Base-by-base conservation (phyloP, 2,329 filamentous ascomycete species). In the Pseudodiploospora longispora region DNA sequence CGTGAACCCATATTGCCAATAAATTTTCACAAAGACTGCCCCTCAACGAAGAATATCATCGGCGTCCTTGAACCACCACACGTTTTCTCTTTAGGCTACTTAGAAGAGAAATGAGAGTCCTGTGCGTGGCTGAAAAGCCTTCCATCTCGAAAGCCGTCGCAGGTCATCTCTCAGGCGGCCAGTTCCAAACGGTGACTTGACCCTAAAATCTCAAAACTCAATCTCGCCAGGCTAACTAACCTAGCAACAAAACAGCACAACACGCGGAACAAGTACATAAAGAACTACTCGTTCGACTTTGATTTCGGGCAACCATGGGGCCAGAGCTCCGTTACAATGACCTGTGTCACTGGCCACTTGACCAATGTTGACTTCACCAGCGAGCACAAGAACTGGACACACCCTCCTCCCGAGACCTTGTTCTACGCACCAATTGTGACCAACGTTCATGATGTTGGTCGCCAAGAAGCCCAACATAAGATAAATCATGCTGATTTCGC, bases 81-180 rank as follows among this genome's bases (percentile, higher is more conserved):
- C 19, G 19, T 3, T 19, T 19, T 19, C 19, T 19, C 19, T 19
- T 19, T 19, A 19, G 19, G 19, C 19, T 19, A 19, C 19, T 19
- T 19, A 19, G 19, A 19, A 19, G 19, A 19, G 19, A 19, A n/a
- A 78, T 78, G 66, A 75, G 62, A 55, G 68, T 78, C 34, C 61
- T 78, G 9, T 78, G 74, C 51, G 74, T 78, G 55, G 74, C 75
- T 36, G 75, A 78, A 54, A 78, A 98, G 74, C 89, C 89, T 32
- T 95, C 91, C 36, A 96, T 98, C 50, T 88, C 93, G 46, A 96
- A 93, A 66, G 89, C 91, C 33, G 91, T 98, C 40, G 87, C 93
- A 34, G 79, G 82, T 46, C 91, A 97, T 70, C 76, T 98, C 29
- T 86, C 85, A 30, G 91, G 93, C 40, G 87, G 87, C 39, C 69